A percentile compares a stretch with the other conserved stretches of the same genome.
Evolutionary conservation across 208 protist genomes (phyloP).

Genomic region (Crithidia fasciculata): DNA sequence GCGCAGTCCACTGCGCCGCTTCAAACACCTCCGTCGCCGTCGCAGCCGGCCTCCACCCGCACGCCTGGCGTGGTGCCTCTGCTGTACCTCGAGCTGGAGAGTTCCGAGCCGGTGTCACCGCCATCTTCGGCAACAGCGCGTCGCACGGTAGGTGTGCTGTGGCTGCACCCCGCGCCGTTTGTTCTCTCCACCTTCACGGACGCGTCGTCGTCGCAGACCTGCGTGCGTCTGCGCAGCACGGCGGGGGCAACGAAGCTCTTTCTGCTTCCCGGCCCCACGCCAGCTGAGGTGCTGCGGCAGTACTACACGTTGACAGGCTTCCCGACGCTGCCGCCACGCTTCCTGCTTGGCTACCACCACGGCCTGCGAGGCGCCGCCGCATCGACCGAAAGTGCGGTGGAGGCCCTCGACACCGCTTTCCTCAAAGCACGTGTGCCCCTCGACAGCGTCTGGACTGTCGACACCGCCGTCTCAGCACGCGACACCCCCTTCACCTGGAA

Average conservation of each 20-base stretch:
- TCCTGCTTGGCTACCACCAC: constrained; percentile 97
- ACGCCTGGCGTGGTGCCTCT: constrained; percentile 26
- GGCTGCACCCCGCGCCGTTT: constrained; percentile 45
- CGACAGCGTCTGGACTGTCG: constrained; percentile 42
- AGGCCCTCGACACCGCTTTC: constrained; percentile 36
- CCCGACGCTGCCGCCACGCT: constrained; percentile 92
- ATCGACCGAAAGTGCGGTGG: constrained; percentile 15
- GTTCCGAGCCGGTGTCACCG: background rate
- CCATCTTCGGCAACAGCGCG: background rate
- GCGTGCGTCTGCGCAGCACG: constrained; percentile 55
- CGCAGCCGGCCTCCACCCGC: background rate
- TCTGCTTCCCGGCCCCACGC: constrained; percentile 90
- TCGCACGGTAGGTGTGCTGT: constrained; percentile 49
- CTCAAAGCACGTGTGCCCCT: constrained; percentile 32
- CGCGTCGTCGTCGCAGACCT: constrained; percentile 11
- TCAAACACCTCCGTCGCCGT: no score
- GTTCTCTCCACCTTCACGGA: constrained; percentile 19
- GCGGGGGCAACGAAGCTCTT: constrained; percentile 94
- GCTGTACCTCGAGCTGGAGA: constrained; percentile 29
- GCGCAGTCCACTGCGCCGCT: no score
- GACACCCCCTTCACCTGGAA: constrained; percentile 59
- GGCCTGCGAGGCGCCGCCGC: constrained; percentile 18
- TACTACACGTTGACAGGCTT: constrained; percentile 95
- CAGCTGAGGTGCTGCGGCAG: constrained; percentile 85
- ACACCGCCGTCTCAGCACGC: constrained; percentile 20